Evolutionary conservation across 768 basidiomycete genomes (phyloP), one percentile per base, ranked within the genome.

Genomic region (Macrolepiota dolichaula): DNA sequence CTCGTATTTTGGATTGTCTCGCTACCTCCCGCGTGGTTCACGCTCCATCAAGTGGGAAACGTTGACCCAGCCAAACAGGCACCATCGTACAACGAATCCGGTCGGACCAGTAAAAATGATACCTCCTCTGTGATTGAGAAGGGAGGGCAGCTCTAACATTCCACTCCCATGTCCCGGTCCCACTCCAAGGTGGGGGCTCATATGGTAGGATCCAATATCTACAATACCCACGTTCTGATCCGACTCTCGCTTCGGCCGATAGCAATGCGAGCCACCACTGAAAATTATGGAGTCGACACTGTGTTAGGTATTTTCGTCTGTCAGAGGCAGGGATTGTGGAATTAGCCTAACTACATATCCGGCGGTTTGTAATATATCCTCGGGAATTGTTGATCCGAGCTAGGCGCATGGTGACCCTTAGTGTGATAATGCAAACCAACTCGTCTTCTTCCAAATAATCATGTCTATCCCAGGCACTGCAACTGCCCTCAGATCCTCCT

Each of bases 401-500:
- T 19, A 25, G 25, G 36, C 36, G 25, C 22, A 42, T 49, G 29
- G 38, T 36, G 57, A 55, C 25, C 2, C 19, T 27, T 22, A 1
- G 47, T 12, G 7, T 24, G 47, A 49, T 6, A 12, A 6, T 49
- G 47, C 24, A 13, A 27, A 12, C 12, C 47, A 42, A n/a, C 40
- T 42, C 40, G 13, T 42, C 25, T 12, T 68, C 63, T 19, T 66
- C 65, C 38, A 40, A 17, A 64, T 42, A 67, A 61, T 29, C 46
- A 25, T 57, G 22, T 56, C 62, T 36, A 37, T 59, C 17, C 60
- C 46, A 24, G 51, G 64, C 29, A 29, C 54, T 54, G 42, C 49
- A 12, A 42, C 17, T 10, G 24, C 59, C 4, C 55, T 68, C 35
- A 60, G 64, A 32, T 64, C 69, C 42, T 59, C 64, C 25, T 66